Conservation (phyloP, 345 rosid species). For the Rhizophora apiculata region DNA sequence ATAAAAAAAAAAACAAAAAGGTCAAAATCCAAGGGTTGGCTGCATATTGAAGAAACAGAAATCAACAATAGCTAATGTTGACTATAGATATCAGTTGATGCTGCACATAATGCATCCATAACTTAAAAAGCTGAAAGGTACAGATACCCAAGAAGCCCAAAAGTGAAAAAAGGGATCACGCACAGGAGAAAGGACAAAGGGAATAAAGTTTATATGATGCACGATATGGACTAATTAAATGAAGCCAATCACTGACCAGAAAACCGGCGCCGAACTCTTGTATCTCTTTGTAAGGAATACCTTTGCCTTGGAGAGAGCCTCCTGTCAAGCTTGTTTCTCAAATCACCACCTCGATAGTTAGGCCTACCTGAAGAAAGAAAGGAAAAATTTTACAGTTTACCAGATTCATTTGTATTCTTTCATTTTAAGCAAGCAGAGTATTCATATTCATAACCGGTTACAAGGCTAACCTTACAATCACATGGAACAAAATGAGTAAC, state of each 20-base stretch:
- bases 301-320: constrained; percentile 66
- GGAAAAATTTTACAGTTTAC: constrained; percentile 1
- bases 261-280: constrained; percentile 38
- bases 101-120: neutral
- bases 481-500: constrained; percentile 45
- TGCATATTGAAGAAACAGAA: no score
- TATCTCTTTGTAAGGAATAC: constrained; percentile 50
- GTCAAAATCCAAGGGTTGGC: neutral
- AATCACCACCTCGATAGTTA: constrained; percentile 59
- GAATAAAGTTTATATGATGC: neutral
- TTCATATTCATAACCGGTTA: constrained; percentile 21
- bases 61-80: neutral
- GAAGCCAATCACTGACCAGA: constrained; percentile 45
- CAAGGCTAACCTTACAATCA: constrained; percentile 50
- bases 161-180: neutral
- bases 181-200: neutral
- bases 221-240: neutral
- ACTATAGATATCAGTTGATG: neutral
- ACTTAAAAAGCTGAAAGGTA: neutral
- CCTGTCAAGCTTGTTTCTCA: constrained; percentile 76
- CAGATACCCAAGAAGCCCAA: neutral
- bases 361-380: constrained; percentile 48
- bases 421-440: constrained; percentile 28
- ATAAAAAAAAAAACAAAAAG: neutral
- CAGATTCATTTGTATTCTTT: constrained; percentile 10